phyloP scores from a whole-genome alignment of 805 yeast species.

The Sugiyamaella mastotermitis region DNA sequence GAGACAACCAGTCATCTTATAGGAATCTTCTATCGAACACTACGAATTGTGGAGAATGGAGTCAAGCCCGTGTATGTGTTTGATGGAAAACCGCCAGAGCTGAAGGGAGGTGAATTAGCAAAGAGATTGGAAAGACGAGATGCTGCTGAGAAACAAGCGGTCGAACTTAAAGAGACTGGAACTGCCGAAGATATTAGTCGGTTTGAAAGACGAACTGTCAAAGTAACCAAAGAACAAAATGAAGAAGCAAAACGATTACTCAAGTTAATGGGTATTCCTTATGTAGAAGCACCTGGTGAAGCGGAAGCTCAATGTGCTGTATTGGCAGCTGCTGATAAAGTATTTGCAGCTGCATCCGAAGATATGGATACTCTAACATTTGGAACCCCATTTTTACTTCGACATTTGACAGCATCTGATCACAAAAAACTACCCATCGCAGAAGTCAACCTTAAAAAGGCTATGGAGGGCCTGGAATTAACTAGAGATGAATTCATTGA shows the following conservation, averaged over 20 bases:
- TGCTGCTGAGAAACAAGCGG: conserved; percentile 73
- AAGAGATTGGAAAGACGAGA: conserved; percentile 77
- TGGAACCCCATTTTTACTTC: conserved; percentile 71
- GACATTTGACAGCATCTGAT: conserved; percentile 92
- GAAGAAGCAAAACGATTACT: conserved; percentile 85
- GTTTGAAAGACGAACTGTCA: conserved; percentile 80
- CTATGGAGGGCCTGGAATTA: conserved; percentile 73
- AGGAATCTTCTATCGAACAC: conserved; percentile 94
- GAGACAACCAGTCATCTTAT: conserved; percentile 87
- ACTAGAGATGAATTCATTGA: conserved; percentile 74
- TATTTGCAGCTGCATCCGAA: conserved; percentile 95
- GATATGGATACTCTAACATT: conserved; percentile 98
- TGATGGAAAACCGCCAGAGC: conserved; percentile 95
- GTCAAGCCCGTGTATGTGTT: conserved; percentile 94
- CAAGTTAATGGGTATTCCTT: conserved; percentile 91
- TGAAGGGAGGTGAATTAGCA: conserved; percentile 88
- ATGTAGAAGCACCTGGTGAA: conserved; percentile 90
- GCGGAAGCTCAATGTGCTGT: conserved; percentile 99
- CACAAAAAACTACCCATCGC: conserved; percentile 89
- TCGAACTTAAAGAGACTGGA: conserved; percentile 68
- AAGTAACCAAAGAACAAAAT: conserved; percentile 84
- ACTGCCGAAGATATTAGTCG: conserved; percentile 68
- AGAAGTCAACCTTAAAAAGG: conserved; percentile 64
- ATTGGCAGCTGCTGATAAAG: conserved; percentile 82
- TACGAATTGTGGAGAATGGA: conserved; percentile 86